Evolutionary conservation across 805 yeast species (phyloP).

Genomic region (Candida hungchunana): DNA sequence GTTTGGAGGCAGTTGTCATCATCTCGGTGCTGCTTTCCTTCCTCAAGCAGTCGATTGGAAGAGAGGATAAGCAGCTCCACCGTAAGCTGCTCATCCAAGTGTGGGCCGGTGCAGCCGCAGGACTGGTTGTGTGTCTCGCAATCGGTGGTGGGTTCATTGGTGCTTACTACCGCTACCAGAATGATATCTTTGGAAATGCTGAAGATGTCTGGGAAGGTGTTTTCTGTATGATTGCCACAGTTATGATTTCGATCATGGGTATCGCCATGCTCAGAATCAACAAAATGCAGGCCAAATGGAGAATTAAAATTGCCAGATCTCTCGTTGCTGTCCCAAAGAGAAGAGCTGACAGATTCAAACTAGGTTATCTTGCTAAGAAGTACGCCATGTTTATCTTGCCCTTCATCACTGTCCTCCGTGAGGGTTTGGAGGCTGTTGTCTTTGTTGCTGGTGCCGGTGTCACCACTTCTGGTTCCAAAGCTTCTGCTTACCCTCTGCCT

Average conservation of each 20-base stretch:
- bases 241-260: conserved; percentile 91
- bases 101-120: conserved; percentile 76
- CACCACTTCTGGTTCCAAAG: conserved; percentile 44
- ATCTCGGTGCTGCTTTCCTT: conserved; percentile 90
- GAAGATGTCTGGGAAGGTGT: conserved; percentile 98
- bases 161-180: conserved; percentile 75
- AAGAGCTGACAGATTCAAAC: conserved; percentile 46
- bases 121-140: conserved; percentile 73
- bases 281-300: conserved; percentile 97
- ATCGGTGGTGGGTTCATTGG: conserved; percentile 95
- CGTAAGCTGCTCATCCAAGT: conserved; percentile 70
- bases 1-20: conserved; percentile 87
- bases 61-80: conserved; percentile 48
- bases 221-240: conserved; percentile 84
- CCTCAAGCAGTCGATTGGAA: conserved; percentile 78
- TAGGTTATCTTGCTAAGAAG: conserved; percentile 58
- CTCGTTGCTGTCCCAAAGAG: conserved; percentile 54
- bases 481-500: conserved; percentile 87
- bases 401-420: conserved; percentile 87
- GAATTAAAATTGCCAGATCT: conserved; percentile 87
- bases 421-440: conserved; percentile 95
- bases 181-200: conserved; percentile 79
- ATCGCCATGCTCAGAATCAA: conserved; percentile 93
- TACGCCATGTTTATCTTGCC: conserved; percentile 90
- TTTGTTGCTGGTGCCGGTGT: conserved; percentile 96